A percentile compares a stretch with the other conserved stretches of the same genome.
phyloP scores from a whole-genome alignment of 495 filamentous ascomycete genomes.

The Penicillium ochrochloron region DNA sequence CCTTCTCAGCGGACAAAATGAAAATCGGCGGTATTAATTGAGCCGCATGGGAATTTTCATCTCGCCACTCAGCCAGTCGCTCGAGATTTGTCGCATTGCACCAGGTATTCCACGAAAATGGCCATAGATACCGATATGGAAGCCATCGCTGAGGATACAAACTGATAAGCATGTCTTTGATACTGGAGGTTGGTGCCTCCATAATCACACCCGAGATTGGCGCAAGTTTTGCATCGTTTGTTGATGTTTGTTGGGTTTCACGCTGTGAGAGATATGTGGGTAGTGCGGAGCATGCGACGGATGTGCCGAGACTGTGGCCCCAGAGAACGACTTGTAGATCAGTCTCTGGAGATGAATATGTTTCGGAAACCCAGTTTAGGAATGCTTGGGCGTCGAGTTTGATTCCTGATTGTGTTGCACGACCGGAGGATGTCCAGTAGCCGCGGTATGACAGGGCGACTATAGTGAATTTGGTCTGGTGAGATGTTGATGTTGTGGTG shows the following conservation, averaged over 20 bases:
- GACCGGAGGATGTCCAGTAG: conserved; percentile 78
- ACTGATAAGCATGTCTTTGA: conserved; percentile 71
- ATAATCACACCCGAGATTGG: conserved; percentile 61
- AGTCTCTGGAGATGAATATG: conserved; percentile 29
- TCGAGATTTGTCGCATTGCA: conserved; percentile 44
- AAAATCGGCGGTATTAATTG: conserved; percentile 47
- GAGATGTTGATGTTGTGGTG: conserved; percentile 15
- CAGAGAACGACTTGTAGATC: conserved; percentile 65
- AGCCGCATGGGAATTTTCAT: conserved; percentile 5
- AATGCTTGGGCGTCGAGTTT: conserved; percentile 66
- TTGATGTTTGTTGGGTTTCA: conserved; percentile 25
- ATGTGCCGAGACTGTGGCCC: conserved; percentile 78
- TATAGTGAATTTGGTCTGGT: conserved; percentile 52
- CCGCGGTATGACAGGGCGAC: conserved; percentile 74
- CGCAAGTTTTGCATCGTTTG: conserved; percentile 15
- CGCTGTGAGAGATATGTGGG: conserved; percentile 44
- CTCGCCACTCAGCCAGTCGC: conserved; percentile 36
- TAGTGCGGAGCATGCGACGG: conserved; percentile 56
- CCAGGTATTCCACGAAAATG: conserved; percentile 61
- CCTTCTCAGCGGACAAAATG: conserved; percentile 64
- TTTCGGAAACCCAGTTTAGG: conserved; percentile 56
- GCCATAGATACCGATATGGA: conserved; percentile 68
- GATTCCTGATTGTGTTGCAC: conserved; percentile 68
- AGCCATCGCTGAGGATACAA: conserved; percentile 85
- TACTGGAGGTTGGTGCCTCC: conserved; percentile 77